Evolutionary conservation across 2,329 filamentous ascomycete genomes (phyloP).

Genomic region (Ilyonectria sp.): DNA sequence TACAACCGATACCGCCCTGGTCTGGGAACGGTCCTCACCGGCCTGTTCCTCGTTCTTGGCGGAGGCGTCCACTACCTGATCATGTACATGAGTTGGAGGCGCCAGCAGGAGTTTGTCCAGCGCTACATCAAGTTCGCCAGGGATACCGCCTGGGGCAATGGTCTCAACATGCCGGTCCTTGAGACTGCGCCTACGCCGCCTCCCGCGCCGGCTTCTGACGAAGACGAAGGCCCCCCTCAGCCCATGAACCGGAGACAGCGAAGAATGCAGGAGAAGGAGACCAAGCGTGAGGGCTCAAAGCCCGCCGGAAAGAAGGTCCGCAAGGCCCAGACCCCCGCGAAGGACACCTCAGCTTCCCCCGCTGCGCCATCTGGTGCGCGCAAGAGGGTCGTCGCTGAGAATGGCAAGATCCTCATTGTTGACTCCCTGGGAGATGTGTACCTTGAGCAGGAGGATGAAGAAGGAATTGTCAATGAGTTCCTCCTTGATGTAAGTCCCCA

Average conservation of each 20-base stretch:
- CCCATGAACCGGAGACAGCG: constrained; percentile 88
- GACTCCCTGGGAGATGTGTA: constrained; percentile 94
- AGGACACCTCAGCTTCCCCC: constrained; percentile 67
- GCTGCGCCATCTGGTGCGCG: constrained; percentile 77
- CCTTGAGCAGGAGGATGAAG: constrained; percentile 91
- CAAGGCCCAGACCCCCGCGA: constrained; percentile 53
- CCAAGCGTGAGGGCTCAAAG: constrained; percentile 77
- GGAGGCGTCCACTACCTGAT: constrained; percentile 90
- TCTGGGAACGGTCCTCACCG: constrained; percentile 85
- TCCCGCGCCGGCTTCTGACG: constrained; percentile 63
- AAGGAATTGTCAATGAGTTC: constrained; percentile 86
- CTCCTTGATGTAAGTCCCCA: constrained; percentile 83
- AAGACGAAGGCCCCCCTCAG: constrained; percentile 65
- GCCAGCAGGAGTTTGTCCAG: constrained; percentile 91
- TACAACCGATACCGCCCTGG: constrained; percentile 95
- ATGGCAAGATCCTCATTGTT: constrained; percentile 94
- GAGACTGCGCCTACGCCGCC: constrained; percentile 63
- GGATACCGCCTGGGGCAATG: constrained; percentile 91
- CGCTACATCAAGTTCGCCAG: constrained; percentile 93
- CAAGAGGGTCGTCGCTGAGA: constrained; percentile 92
- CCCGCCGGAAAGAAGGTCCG: constrained; percentile 64
- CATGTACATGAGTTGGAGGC: constrained; percentile 88
- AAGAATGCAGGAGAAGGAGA: constrained; percentile 88
- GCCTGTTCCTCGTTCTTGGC: constrained; percentile 86
- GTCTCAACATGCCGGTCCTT: constrained; percentile 78